These are phyloP conservation scores for Baudoinia panamericana DNA, from an alignment of 495 filamentous ascomycete species.

Conservation along the genomic window DNA sequence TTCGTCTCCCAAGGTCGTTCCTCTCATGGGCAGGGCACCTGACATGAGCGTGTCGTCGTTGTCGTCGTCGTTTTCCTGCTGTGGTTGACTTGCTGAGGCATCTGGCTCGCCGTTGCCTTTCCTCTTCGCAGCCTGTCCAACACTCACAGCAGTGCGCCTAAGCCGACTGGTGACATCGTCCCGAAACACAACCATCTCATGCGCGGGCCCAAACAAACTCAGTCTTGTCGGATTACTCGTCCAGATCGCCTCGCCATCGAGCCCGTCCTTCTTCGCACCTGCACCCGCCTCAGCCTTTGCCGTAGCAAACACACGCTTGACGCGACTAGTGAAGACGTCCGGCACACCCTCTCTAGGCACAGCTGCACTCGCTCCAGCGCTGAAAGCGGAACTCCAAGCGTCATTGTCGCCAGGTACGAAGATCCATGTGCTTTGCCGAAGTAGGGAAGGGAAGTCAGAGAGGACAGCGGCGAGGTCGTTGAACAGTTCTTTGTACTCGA, in stretches of 20 bases:
- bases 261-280: constrained; percentile 30
- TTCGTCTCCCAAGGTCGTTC: too few species aligned
- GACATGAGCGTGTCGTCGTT: constrained; percentile 13
- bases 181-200: constrained; percentile 74
- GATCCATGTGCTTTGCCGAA: constrained; percentile 68
- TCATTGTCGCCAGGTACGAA: constrained; percentile 96
- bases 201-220: constrained; percentile 66
- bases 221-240: constrained; percentile 73
- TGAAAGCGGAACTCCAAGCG: constrained; percentile 80
- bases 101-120: neutral
- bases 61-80: neutral
- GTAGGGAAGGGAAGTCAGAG: constrained; percentile 70
- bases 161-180: constrained; percentile 74
- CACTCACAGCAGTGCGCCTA: constrained; percentile 55
- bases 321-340: constrained; percentile 71
- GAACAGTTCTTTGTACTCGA: constrained; percentile 92
- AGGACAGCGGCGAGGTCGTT: constrained; percentile 70
- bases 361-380: constrained; percentile 61
- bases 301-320: constrained; percentile 63
- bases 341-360: constrained; percentile 65
- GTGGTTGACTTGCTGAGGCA: neutral
- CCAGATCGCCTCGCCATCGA: constrained; percentile 63
- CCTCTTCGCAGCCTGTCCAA: constrained; percentile 23
- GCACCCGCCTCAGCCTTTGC: constrained; percentile 53
- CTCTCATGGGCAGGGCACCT: constrained; percentile 13